Percentiles rank a stretch among this genome's conserved stretches.
These are phyloP conservation scores for Xerocomus brunneocitrinus DNA, from an alignment of 768 basidiomycete genomes.

Conservation along the genomic window DNA sequence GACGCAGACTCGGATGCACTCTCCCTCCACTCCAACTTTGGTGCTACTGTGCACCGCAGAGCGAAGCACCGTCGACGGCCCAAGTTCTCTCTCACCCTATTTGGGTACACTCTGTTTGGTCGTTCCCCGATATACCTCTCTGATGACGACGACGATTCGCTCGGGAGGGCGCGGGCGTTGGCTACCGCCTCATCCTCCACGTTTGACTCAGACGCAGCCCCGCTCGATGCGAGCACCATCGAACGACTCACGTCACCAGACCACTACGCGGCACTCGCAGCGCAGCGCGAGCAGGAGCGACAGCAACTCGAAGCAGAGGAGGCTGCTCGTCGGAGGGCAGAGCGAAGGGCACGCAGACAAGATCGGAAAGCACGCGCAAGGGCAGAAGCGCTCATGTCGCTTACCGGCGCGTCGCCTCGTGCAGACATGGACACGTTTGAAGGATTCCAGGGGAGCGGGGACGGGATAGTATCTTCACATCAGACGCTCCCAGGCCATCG, in stretches of 20 bases:
- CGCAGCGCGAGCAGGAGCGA: constrained; percentile 28
- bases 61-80: constrained; percentile 32
- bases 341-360: constrained; percentile 41
- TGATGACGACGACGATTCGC: constrained; percentile 41
- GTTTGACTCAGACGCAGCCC: constrained; percentile 68
- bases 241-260: constrained; percentile 44
- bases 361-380: constrained; percentile 44
- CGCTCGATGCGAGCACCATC: constrained; percentile 55
- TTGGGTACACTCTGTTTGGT: constrained; percentile 69
- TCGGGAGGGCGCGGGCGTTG: constrained; percentile 21
- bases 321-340: constrained; percentile 43
- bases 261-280: constrained; percentile 26
- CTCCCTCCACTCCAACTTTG: constrained; percentile 63
- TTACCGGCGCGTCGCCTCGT: constrained; percentile 25
- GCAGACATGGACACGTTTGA: constrained; percentile 46
- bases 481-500: background rate
- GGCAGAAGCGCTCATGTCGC: constrained; percentile 27
- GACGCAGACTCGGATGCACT: constrained; percentile 54
- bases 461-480: background rate
- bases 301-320: constrained; percentile 33
- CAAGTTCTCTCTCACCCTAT: constrained; percentile 47
- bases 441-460: constrained; percentile 58
- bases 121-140: constrained; percentile 55
- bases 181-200: constrained; percentile 36
- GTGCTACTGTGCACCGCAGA: constrained; percentile 27